A percentile compares a stretch with the other conserved stretches of the same genome.
These are phyloP conservation scores for Sporothrix mexicana DNA, from an alignment of 2,329 filamentous ascomycete genomes.

Conservation along the genomic window DNA sequence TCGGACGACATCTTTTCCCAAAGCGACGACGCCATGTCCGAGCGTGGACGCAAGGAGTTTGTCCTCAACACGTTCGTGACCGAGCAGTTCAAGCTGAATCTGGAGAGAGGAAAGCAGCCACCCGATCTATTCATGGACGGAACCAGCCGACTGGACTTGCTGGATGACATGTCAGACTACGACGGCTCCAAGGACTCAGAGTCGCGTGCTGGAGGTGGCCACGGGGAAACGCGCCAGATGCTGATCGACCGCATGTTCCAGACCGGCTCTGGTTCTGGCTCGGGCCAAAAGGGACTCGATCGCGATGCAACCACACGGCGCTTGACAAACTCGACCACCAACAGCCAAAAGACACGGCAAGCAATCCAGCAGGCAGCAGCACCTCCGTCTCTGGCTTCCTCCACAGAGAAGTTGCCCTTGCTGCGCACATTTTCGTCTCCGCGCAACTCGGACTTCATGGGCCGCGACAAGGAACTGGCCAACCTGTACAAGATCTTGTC, in stretches of 20 bases:
- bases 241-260: constrained; percentile 36
- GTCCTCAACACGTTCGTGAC: constrained; percentile 36
- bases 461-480: constrained; percentile 36
- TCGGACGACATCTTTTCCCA: constrained; percentile 35
- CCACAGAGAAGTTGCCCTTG: constrained; percentile 33
- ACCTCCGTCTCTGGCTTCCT: constrained; percentile 31
- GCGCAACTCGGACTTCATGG: constrained; percentile 35
- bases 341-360: constrained; percentile 24
- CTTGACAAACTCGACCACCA: constrained; percentile 22
- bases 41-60: constrained; percentile 35
- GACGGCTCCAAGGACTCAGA: constrained; percentile 26
- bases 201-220: background rate
- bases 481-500: constrained; percentile 37
- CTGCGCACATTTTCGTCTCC: constrained; percentile 34
- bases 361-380: background rate
- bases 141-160: constrained; percentile 30
- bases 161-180: constrained; percentile 36
- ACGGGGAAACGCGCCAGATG: constrained; percentile 33
- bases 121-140: constrained; percentile 34
- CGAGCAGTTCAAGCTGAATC: constrained; percentile 37
- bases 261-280: background rate
- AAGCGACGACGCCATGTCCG: constrained; percentile 36
- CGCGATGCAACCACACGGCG: background rate
- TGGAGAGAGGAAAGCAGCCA: constrained; percentile 33
- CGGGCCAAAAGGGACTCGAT: background rate